Evolutionary conservation across 202 grass and related monocot genomes (phyloP).

Genomic region (Carex arenaria): DNA sequence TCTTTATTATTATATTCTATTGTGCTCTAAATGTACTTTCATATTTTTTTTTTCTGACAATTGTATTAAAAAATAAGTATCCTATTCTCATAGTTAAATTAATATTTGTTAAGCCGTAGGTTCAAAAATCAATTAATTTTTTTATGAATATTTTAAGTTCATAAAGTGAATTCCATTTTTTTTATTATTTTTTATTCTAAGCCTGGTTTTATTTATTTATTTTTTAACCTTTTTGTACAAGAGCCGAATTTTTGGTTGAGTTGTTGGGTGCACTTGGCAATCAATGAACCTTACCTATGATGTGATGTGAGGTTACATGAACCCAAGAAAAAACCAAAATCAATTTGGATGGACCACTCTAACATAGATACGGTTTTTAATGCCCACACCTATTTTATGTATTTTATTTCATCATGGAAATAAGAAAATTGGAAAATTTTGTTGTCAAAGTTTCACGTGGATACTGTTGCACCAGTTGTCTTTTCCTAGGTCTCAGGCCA

Average conservation of each 20-base stretch:
- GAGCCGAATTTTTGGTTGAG: neutral
- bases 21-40: neutral
- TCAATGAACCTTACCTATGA: constrained; percentile 6
- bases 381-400: neutral
- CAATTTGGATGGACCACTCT: constrained; percentile 11
- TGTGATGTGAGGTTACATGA: constrained; percentile 1
- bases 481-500: constrained; percentile 29
- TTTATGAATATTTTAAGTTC: no score
- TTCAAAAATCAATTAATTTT: no score
- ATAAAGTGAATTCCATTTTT: no score
- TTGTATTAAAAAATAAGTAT: no score
- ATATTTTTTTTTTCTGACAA: neutral
- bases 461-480: constrained; percentile 25
- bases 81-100: no score
- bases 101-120: no score
- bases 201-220: neutral
- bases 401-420: neutral
- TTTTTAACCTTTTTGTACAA: neutral
- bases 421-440: neutral
- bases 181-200: neutral
- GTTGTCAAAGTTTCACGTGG: constrained; percentile 28
- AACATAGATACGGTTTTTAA: neutral
- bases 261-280: constrained; percentile 5
- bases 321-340: constrained; percentile 5
- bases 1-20: neutral